These are phyloP conservation scores for Rhodotorula sp. DNA, from an alignment of 1,284 basidiomycete species.

Conservation along the genomic window DNA sequence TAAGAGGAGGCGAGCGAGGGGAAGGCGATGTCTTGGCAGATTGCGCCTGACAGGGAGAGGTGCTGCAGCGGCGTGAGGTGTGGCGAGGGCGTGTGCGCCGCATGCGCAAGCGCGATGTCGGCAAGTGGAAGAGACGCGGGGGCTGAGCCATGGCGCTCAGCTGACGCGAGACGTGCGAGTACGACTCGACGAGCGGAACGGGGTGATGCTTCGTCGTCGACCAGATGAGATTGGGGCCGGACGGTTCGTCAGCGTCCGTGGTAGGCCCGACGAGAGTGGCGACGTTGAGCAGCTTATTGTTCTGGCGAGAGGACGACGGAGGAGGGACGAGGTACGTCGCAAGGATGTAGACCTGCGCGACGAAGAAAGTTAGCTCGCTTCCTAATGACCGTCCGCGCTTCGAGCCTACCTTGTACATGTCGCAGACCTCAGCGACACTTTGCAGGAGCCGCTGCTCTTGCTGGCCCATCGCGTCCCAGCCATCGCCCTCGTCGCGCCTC, in stretches of 20 bases:
- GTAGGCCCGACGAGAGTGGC: slow-evolving; percentile 31
- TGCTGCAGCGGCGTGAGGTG: slow-evolving; percentile 10
- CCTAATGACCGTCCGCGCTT: no score
- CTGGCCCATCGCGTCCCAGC: slow-evolving; percentile 15
- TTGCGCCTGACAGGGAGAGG: slow-evolving; percentile 9
- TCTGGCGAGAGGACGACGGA: not conserved
- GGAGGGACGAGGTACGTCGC: slow-evolving; percentile 28
- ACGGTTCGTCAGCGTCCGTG: fast-evolving
- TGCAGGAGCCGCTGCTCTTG: slow-evolving; percentile 14
- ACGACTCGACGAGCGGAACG: slow-evolving; percentile 32
- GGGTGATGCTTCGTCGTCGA: slow-evolving; percentile 35
- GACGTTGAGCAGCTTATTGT: slow-evolving; percentile 15
- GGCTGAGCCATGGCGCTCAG: not conserved
- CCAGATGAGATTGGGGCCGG: slow-evolving; percentile 6
- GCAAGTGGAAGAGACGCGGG: slow-evolving; percentile 12
- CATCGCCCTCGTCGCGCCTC: not conserved
- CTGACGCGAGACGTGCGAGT: slow-evolving; percentile 9
- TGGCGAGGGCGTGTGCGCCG: not conserved
- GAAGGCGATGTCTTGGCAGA: slow-evolving; percentile 32
- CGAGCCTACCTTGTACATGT: slow-evolving; percentile 17
- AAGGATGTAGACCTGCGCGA: slow-evolving; percentile 19
- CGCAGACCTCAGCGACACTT: slow-evolving; percentile 14
- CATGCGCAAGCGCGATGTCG: slow-evolving; percentile 2
- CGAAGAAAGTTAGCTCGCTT: fast-evolving
- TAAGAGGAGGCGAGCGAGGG: slow-evolving; percentile 11